Percentiles rank a stretch among this genome's conserved stretches.
These are phyloP conservation scores for Tulasnella sp. DNA, from an alignment of 768 basidiomycete species.

Conservation along the genomic window DNA sequence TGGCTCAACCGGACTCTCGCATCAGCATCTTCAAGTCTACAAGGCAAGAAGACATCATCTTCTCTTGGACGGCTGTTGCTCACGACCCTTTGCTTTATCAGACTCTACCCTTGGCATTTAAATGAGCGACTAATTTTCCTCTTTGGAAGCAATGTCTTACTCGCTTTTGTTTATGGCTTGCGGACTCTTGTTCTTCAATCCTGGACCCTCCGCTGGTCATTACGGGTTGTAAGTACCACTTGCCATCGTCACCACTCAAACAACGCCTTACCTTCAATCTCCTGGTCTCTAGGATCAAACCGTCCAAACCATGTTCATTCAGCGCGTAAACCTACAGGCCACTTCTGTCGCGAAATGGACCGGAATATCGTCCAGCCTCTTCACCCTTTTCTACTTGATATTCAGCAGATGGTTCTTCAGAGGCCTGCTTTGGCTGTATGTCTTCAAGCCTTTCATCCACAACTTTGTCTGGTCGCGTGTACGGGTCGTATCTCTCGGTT, in stretches of 20 bases:
- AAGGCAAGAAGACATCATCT: conserved; percentile 7
- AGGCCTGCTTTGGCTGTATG: conserved; percentile 38
- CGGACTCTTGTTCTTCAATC: conserved; percentile 3
- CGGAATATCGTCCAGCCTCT: conserved; percentile 37
- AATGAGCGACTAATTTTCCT: conserved; percentile 31
- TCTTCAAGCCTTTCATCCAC: conserved; percentile 49
- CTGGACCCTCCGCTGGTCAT: conserved; percentile 6
- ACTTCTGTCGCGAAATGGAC: conserved; percentile 34
- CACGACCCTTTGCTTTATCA: neutral
- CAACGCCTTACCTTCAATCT: neutral
- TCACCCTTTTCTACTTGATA: conserved; percentile 45
- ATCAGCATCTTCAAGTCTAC: conserved; percentile 27
- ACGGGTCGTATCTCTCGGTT: conserved; percentile 31
- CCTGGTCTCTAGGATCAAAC: neutral
- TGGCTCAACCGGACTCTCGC: neutral
- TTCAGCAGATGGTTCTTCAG: conserved; percentile 55
- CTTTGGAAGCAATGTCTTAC: conserved; percentile 20
- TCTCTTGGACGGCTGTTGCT: neutral
- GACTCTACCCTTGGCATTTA: conserved; percentile 27
- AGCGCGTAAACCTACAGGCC: neutral
- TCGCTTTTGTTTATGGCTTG: conserved; percentile 28
- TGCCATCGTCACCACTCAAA: neutral
- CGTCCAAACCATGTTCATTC: neutral
- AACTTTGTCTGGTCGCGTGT: conserved; percentile 48
- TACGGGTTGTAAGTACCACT: neutral